phyloP scores from a whole-genome alignment of 148 eudicot genomes.

The Polygonum aviculare region DNA sequence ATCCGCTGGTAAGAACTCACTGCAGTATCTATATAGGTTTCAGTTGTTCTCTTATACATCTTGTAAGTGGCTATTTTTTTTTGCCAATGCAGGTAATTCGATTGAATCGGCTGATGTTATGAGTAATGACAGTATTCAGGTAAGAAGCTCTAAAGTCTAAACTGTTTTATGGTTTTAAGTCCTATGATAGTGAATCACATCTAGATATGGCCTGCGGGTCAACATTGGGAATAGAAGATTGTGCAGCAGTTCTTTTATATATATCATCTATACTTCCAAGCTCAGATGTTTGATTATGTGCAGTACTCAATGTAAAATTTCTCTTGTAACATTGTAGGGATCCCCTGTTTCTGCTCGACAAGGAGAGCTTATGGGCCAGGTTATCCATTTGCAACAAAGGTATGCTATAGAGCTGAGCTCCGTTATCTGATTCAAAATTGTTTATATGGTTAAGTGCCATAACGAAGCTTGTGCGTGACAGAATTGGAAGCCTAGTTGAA shows the following conservation, averaged over 20 bases:
- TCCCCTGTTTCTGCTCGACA: slow-evolving; percentile 40
- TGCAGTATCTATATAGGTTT: neutral
- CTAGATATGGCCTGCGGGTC: neutral
- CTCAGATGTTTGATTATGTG: neutral
- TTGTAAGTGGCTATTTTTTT: neutral
- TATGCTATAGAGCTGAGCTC: slow-evolving; percentile 8
- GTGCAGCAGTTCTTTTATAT: neutral
- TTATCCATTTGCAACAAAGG: slow-evolving; percentile 81
- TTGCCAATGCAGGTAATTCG: slow-evolving; percentile 33
- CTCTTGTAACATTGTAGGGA: slow-evolving; percentile 28
- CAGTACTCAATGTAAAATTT: neutral
- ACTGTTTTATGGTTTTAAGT: neutral
- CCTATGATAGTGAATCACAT: neutral
- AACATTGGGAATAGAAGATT: neutral
- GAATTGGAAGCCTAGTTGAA: slow-evolving; percentile 56
- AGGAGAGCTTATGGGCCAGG: slow-evolving; percentile 65
- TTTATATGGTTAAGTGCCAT: neutral
- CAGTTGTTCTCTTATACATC: neutral
- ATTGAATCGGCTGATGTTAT: slow-evolving; percentile 39
- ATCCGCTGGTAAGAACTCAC: slow-evolving; percentile 38
- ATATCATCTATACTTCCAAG: neutral
- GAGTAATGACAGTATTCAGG: slow-evolving; percentile 35
- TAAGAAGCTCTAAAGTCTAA: slow-evolving; percentile 15
- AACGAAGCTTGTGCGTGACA: slow-evolving; percentile 20
- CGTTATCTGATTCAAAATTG: neutral